phyloP scores from a whole-genome alignment of 2,329 filamentous ascomycete genomes.

The Cordyceps cateniannulata region DNA sequence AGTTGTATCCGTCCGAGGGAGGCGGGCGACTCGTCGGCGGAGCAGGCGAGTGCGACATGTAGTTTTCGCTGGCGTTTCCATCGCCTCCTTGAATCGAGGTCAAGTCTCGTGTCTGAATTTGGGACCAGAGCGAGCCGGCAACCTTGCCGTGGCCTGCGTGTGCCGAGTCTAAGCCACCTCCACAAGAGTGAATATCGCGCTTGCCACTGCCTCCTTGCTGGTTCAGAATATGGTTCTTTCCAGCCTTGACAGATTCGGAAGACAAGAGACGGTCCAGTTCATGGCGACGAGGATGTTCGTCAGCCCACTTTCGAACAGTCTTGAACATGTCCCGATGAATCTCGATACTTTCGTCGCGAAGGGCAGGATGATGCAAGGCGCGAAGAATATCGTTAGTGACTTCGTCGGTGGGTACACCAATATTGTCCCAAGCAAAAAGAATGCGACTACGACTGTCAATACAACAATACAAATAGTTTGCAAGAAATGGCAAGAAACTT shows the following conservation, averaged over 20 bases:
- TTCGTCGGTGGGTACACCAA: constrained; percentile 73
- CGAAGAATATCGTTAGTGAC: constrained; percentile 74
- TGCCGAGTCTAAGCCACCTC: constrained; percentile 36
- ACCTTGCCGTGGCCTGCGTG: constrained; percentile 51
- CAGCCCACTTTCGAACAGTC: constrained; percentile 75
- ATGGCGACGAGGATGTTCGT: constrained; percentile 59
- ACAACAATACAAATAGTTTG: neutral
- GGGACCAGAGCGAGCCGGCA: constrained; percentile 52
- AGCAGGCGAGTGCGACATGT: constrained; percentile 34
- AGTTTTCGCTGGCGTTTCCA: constrained; percentile 29
- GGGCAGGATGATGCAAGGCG: constrained; percentile 85
- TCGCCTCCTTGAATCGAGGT: constrained; percentile 47
- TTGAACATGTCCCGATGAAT: constrained; percentile 86
- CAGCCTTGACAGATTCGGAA: constrained; percentile 74
- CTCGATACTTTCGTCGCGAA: constrained; percentile 68
- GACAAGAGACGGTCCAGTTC: constrained; percentile 70
- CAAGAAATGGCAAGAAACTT: constrained; percentile 24
- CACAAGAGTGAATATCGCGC: constrained; percentile 22
- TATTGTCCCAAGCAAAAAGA: constrained; percentile 89
- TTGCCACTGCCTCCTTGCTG: constrained; percentile 26
- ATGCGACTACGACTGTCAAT: constrained; percentile 48
- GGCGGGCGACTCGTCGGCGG: constrained; percentile 25
- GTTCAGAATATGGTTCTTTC: constrained; percentile 67
- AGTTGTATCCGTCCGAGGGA: constrained; percentile 33
- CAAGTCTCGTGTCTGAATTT: constrained; percentile 54